phyloP scores from a whole-genome alignment of 2,329 filamentous ascomycete species.

The Basipetospora chlamydospora region DNA sequence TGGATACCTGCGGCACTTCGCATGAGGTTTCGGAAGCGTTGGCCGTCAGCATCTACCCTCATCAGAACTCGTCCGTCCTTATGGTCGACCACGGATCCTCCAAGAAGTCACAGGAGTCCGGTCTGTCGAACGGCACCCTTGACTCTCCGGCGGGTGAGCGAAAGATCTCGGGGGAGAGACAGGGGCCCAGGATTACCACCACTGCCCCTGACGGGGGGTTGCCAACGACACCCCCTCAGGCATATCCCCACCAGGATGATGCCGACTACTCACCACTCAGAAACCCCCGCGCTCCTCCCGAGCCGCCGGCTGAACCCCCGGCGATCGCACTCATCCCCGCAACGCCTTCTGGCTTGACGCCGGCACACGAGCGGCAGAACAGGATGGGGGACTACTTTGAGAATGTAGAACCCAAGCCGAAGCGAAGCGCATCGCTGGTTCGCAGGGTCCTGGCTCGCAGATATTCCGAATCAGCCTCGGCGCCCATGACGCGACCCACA shows the following conservation, averaged over 20 bases:
- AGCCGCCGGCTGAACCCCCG: slow-evolving; percentile 27
- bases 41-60: slow-evolving; percentile 46
- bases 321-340: slow-evolving; percentile 47
- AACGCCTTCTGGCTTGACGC: slow-evolving; percentile 45
- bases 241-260: slow-evolving; percentile 31
- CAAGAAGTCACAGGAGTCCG: slow-evolving; percentile 31
- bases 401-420: slow-evolving; percentile 26
- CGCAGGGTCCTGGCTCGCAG: slow-evolving; percentile 36
- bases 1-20: slow-evolving; percentile 48
- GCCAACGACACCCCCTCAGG: slow-evolving; percentile 38
- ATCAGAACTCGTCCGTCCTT: slow-evolving; percentile 49
- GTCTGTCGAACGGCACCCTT: slow-evolving; percentile 13
- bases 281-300: slow-evolving; percentile 45
- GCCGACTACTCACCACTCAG: slow-evolving; percentile 45
- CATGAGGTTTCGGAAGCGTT: slow-evolving; percentile 48
- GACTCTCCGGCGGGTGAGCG: no score
- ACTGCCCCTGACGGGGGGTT: slow-evolving; percentile 22
- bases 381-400: slow-evolving; percentile 41
- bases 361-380: slow-evolving; percentile 34
- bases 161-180: no score
- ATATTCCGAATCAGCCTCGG: slow-evolving; percentile 28
- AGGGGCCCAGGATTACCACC: slow-evolving; percentile 20
- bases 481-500: slow-evolving; percentile 22
- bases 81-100: slow-evolving; percentile 39
- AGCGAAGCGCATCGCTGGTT: slow-evolving; percentile 34